These are phyloP conservation scores for Sporothrix inflata DNA, from an alignment of 2,329 filamentous ascomycete species.

Conservation along the genomic window DNA sequence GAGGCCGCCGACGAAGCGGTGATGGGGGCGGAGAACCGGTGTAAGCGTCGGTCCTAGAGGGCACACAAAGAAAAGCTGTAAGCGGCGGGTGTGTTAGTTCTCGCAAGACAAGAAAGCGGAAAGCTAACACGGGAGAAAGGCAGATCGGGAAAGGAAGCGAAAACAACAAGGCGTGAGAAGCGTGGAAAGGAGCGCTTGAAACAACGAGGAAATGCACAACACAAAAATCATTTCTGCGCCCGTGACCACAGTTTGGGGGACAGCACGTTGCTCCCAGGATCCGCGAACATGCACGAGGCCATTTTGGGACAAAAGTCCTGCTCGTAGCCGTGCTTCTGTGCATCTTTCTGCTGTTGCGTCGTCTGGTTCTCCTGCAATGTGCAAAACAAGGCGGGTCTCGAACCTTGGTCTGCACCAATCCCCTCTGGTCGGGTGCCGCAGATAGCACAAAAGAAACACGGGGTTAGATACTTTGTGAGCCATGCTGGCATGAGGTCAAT, in stretches of 20 bases:
- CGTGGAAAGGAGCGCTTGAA: background rate
- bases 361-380: background rate
- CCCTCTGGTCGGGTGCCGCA: slow-evolving; percentile 4
- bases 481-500: background rate
- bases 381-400: background rate
- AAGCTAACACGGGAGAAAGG: background rate
- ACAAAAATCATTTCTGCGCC: background rate
- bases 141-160: background rate
- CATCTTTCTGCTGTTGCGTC: background rate
- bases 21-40: background rate
- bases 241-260: background rate
- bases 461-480: background rate
- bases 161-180: background rate
- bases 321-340: background rate
- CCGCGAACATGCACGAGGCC: slow-evolving; percentile 33
- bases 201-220: background rate
- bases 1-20: background rate
- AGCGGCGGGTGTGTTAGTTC: background rate
- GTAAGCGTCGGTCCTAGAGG: background rate
- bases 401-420: background rate
- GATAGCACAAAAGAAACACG: slow-evolving; percentile 10
- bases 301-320: slow-evolving; percentile 22
- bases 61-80: too few species aligned
- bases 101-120: background rate
- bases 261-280: slow-evolving; percentile 22